phyloP scores from a whole-genome alignment of 2,329 filamentous ascomycete genomes.

The Orbilia javanica region DNA sequence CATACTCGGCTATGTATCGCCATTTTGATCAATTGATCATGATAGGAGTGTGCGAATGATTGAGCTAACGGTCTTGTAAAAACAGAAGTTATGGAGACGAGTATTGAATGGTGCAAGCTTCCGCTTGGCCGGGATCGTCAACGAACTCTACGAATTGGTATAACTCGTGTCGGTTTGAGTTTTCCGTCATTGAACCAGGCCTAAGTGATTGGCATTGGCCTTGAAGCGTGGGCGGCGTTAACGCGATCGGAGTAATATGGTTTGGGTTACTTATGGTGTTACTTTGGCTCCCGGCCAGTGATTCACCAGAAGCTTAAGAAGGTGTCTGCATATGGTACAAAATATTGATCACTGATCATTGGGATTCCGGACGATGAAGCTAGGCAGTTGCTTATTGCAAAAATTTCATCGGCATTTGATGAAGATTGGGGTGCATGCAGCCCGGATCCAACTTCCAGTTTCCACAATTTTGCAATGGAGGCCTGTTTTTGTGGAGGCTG shows the following conservation, averaged over 20 bases:
- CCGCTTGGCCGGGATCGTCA: constrained; percentile 37
- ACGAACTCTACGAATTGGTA: background rate
- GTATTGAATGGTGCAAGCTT: constrained; percentile 46
- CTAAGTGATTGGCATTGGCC: background rate
- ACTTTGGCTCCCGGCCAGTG: too few species aligned
- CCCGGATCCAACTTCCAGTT: background rate
- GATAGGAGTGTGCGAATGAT: constrained; percentile 16
- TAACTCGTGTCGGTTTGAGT: background rate
- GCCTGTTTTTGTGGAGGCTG: background rate
- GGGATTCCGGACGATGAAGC: background rate
- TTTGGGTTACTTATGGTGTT: too few species aligned
- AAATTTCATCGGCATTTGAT: background rate
- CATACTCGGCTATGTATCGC: constrained; percentile 12
- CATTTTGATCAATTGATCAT: too few species aligned
- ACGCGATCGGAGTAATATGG: background rate
- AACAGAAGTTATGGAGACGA: constrained; percentile 43
- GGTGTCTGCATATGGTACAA: background rate
- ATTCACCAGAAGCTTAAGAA: too few species aligned
- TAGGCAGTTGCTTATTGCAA: background rate
- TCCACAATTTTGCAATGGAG: background rate
- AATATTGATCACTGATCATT: background rate
- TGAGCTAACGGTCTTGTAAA: constrained; percentile 21
- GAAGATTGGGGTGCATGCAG: background rate
- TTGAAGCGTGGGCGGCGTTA: background rate
- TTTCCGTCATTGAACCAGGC: background rate